These are phyloP conservation scores for Aspergillus costaricaensis DNA, from an alignment of 2,329 filamentous ascomycete species.

Conservation along the genomic window DNA sequence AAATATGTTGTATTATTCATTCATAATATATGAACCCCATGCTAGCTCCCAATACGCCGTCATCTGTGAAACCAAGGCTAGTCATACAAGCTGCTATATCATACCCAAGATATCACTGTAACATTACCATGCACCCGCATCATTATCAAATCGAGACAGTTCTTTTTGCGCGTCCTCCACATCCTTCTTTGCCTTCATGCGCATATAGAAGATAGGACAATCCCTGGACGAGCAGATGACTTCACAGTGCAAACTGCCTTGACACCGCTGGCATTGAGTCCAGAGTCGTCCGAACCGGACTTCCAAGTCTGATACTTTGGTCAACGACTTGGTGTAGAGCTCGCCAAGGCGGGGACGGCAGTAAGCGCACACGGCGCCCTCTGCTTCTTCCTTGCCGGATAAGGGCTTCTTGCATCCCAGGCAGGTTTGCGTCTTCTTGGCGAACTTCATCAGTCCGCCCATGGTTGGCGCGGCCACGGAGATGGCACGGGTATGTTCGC, in stretches of 20 bases:
- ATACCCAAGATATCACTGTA: constrained; percentile 1
- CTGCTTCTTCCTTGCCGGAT: constrained; percentile 72
- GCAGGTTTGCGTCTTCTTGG: constrained; percentile 96
- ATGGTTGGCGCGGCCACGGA: constrained; percentile 87
- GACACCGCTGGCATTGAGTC: constrained; percentile 97
- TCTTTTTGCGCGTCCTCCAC: constrained; percentile 94
- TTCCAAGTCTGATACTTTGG: constrained; percentile 87
- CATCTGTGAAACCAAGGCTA: neutral
- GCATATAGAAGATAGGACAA: constrained; percentile 99
- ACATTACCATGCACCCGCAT: constrained; percentile 68
- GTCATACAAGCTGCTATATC: constrained; percentile 18
- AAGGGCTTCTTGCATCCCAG: constrained; percentile 99
- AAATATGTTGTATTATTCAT: neutral
- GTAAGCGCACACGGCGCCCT: constrained; percentile 83
- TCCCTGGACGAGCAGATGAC: constrained; percentile 96
- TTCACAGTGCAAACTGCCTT: constrained; percentile 96
- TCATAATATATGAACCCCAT: neutral
- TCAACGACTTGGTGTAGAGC: constrained; percentile 87
- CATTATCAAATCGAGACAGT: constrained; percentile 82
- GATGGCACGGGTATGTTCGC: constrained; percentile 93
- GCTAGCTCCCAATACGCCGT: constrained; percentile 17
- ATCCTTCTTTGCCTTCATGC: constrained; percentile 99
- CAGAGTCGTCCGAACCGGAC: constrained; percentile 89
- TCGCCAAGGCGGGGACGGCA: constrained; percentile 85
- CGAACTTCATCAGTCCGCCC: constrained; percentile 96